phyloP scores from a whole-genome alignment of 2,329 filamentous ascomycete species.

The Fusarium oligoseptatum region DNA sequence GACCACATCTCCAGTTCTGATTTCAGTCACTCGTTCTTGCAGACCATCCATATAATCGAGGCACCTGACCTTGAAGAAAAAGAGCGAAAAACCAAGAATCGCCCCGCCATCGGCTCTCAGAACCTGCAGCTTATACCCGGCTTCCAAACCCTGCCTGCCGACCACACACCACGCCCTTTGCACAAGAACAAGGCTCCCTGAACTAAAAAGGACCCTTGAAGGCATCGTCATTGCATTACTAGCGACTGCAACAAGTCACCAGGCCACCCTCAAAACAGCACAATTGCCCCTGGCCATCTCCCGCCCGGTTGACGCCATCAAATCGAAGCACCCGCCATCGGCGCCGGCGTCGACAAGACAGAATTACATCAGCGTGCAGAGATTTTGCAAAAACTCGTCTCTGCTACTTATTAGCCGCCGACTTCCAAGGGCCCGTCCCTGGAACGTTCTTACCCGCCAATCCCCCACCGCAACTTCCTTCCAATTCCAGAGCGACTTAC shows the following conservation, averaged over 20 bases:
- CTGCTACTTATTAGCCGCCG: conserved; percentile 30
- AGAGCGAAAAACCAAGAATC: conserved; percentile 26
- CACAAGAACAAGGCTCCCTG: conserved; percentile 1
- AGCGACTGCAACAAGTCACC: conserved; percentile 25
- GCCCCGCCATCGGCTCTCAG: conserved; percentile 26
- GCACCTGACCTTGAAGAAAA: conserved; percentile 16
- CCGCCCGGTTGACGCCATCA: conserved; percentile 26
- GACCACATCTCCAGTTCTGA: background rate
- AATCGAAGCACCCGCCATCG: conserved; percentile 13
- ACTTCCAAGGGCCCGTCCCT: conserved; percentile 22
- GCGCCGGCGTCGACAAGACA: conserved; percentile 15
- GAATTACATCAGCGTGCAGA: conserved; percentile 38
- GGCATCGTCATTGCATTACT: conserved; percentile 36
- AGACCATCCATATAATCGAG: background rate
- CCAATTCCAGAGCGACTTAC: conserved; percentile 17
- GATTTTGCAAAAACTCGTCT: conserved; percentile 34
- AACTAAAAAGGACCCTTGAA: conserved; percentile 5
- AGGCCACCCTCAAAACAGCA: conserved; percentile 19
- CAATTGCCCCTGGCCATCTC: conserved; percentile 37
- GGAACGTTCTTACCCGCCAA: conserved; percentile 18
- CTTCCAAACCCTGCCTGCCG: conserved; percentile 36
- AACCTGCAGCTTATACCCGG: conserved; percentile 25
- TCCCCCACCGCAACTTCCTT: conserved; percentile 5
- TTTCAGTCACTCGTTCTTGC: conserved; percentile 13
- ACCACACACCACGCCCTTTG: conserved; percentile 15